These are phyloP conservation scores for Apodospora peruviana DNA, from an alignment of 495 filamentous ascomycete genomes.

Conservation along the genomic window DNA sequence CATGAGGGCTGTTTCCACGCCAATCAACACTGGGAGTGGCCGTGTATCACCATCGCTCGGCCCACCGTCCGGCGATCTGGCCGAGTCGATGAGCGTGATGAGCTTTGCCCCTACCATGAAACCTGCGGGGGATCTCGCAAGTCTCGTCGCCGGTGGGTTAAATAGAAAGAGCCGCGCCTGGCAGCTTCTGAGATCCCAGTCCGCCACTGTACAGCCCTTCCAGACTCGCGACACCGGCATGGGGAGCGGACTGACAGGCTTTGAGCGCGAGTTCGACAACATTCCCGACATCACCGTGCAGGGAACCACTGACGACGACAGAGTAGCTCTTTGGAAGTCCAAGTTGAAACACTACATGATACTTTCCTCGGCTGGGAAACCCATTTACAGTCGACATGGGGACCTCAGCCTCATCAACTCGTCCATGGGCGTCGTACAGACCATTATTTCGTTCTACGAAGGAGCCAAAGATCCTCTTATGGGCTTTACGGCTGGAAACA, in stretches of 20 bases:
- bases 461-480: conserved; percentile 66
- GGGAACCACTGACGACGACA: conserved; percentile 53
- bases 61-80: conserved; percentile 43
- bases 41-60: conserved; percentile 45
- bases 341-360: conserved; percentile 97
- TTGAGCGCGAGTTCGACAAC: conserved; percentile 72
- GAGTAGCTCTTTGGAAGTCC: conserved; percentile 70
- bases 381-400: conserved; percentile 92
- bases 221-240: conserved; percentile 42
- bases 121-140: conserved; percentile 70
- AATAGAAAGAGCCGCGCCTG: conserved; percentile 55
- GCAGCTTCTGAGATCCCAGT: conserved; percentile 51
- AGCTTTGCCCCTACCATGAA: conserved; percentile 76
- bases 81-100: conserved; percentile 76
- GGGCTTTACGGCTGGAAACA: conserved; percentile 76
- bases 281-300: conserved; percentile 59
- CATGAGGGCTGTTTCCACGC: conserved; percentile 25
- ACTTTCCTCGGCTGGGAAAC: conserved; percentile 94
- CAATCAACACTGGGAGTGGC: conserved; percentile 15
- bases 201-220: conserved; percentile 54
- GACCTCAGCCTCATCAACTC: conserved; percentile 81
- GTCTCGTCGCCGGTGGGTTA: conserved; percentile 68
- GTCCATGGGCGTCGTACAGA: conserved; percentile 94
- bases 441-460: conserved; percentile 96
- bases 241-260: conserved; percentile 53